Evolutionary conservation across 495 filamentous ascomycete genomes (phyloP).

Genomic region (Tuber umbilicatum): DNA sequence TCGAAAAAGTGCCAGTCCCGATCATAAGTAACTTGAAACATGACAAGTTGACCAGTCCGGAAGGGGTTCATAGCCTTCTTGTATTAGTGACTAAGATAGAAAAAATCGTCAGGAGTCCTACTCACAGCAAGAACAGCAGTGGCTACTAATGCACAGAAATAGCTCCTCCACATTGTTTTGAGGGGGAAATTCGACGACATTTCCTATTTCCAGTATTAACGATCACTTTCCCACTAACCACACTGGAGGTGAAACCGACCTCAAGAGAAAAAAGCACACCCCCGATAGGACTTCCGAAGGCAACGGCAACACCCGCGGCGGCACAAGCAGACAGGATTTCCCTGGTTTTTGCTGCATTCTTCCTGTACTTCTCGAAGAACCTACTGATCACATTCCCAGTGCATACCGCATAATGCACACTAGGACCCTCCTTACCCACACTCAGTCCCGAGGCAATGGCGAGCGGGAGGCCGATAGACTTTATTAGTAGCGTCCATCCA

Average conservation of each 20-base stretch:
- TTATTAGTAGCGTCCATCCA: constrained; percentile 86
- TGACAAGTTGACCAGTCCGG: constrained; percentile 94
- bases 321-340: constrained; percentile 93
- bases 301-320: constrained; percentile 90
- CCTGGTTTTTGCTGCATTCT: constrained; percentile 87
- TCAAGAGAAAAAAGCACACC: constrained; percentile 95
- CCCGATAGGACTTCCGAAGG: constrained; percentile 95
- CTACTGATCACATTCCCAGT: constrained; percentile 94
- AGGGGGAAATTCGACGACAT: constrained; percentile 97
- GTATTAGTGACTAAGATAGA: constrained; percentile 4
- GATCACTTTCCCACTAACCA: background rate
- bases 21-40: constrained; percentile 97
- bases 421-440: constrained; percentile 95
- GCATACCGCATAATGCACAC: constrained; percentile 96
- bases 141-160: constrained; percentile 94
- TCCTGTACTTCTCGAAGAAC: constrained; percentile 85
- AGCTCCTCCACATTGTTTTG: constrained; percentile 96
- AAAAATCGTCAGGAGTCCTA: constrained; percentile 1
- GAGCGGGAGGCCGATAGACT: constrained; percentile 82
- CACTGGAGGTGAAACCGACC: constrained; percentile 43
- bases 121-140: constrained; percentile 79
- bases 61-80: constrained; percentile 84
- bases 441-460: constrained; percentile 93
- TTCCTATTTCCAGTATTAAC: constrained; percentile 50
- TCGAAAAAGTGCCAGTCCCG: constrained; percentile 98